Conservation (phyloP, 306 rosid species). For the Hippophae rhamnoides region DNA sequence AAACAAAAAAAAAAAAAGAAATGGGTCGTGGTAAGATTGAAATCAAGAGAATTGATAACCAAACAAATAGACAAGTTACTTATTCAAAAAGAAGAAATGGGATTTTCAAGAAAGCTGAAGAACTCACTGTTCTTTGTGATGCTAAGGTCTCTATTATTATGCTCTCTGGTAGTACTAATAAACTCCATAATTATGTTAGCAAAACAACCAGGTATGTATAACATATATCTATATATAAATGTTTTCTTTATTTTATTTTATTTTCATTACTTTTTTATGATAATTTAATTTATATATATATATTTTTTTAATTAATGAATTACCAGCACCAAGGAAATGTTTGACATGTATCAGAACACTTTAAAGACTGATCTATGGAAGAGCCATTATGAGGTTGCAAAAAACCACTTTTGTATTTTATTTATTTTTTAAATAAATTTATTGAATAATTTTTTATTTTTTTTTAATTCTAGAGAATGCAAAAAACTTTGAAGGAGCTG, state of each 20-base stretch:
- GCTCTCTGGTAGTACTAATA: slow-evolving; percentile 44
- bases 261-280: not conserved
- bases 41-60: slow-evolving; percentile 70
- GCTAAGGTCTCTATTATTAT: slow-evolving; percentile 79
- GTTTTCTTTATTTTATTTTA: not conserved
- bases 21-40: slow-evolving; percentile 83
- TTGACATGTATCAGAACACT: slow-evolving; percentile 55
- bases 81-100: slow-evolving; percentile 78
- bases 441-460: not conserved
- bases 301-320: not conserved
- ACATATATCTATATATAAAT: not conserved
- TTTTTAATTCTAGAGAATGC: slow-evolving; percentile 45
- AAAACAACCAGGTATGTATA: slow-evolving; percentile 36
- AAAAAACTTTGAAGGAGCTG: slow-evolving; percentile 41
- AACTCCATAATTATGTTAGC: slow-evolving; percentile 58
- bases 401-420: not conserved
- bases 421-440: not conserved
- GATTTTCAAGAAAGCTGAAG: slow-evolving; percentile 81
- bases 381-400: slow-evolving; percentile 56
- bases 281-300: not conserved
- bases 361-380: slow-evolving; percentile 58
- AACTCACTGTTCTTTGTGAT: slow-evolving; percentile 82
- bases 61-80: slow-evolving; percentile 81
- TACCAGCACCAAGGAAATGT: slow-evolving; percentile 46
- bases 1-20: not conserved